These are phyloP conservation scores for Monosporascus sp. DNA, from an alignment of 2,329 filamentous ascomycete species.

Conservation along the genomic window DNA sequence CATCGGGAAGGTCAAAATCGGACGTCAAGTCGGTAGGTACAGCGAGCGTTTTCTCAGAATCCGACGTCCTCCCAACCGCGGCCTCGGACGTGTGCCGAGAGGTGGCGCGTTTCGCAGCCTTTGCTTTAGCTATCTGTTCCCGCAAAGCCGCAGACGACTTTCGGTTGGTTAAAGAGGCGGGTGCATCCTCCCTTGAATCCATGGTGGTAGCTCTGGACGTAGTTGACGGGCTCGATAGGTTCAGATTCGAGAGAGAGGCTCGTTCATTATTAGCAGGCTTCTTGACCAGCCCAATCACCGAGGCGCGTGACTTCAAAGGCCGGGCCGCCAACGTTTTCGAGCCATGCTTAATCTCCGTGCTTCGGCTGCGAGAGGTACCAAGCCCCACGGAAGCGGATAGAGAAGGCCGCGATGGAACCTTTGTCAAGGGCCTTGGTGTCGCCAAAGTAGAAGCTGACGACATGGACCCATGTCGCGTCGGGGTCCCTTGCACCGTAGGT, in stretches of 20 bases:
- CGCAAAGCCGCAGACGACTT: slow-evolving; percentile 79
- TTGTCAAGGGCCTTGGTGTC: slow-evolving; percentile 22
- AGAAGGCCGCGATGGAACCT: slow-evolving; percentile 30
- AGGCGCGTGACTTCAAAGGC: slow-evolving; percentile 45
- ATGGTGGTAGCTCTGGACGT: slow-evolving; percentile 32
- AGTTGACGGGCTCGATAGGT: slow-evolving; percentile 31
- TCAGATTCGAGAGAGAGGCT: slow-evolving; percentile 22
- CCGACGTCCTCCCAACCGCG: slow-evolving; percentile 8
- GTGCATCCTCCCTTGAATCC: slow-evolving; percentile 29
- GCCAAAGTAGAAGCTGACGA: slow-evolving; percentile 16
- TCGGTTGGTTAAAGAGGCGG: slow-evolving; percentile 24
- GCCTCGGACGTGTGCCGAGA: slow-evolving; percentile 29
- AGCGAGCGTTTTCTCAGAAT: slow-evolving; percentile 32
- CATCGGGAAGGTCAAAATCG: slow-evolving; percentile 53
- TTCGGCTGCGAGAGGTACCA: slow-evolving; percentile 26
- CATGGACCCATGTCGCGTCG: slow-evolving; percentile 30
- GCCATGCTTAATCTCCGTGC: slow-evolving; percentile 39
- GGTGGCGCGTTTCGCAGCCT: slow-evolving; percentile 66
- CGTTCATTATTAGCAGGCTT: slow-evolving; percentile 44
- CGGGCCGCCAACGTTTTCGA: slow-evolving; percentile 44
- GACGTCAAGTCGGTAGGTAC: slow-evolving; percentile 46
- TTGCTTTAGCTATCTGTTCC: slow-evolving; percentile 90
- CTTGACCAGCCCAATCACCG: slow-evolving; percentile 48
- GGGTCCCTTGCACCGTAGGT: slow-evolving; percentile 40
- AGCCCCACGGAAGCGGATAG: slow-evolving; percentile 21